A percentile compares a stretch with the other conserved stretches of the same genome.
Conservation (phyloP, 2,329 filamentous ascomycete genomes). For the Tolypocladium paradoxum region DNA sequence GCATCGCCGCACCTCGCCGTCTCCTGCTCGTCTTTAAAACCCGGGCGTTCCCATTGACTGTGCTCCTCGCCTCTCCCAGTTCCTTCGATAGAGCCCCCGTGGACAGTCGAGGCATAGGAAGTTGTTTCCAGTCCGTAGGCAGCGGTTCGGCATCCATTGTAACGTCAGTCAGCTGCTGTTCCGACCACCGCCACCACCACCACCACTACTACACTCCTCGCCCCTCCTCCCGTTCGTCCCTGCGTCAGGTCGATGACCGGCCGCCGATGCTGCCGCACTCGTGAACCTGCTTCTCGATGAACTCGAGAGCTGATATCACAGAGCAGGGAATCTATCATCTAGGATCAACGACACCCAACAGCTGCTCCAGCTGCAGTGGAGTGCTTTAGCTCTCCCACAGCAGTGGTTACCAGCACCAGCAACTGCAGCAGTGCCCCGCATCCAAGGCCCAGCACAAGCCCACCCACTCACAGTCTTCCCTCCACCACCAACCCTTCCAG, state of each 20-base stretch:
- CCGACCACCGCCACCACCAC: not conserved
- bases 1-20: not conserved
- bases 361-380: not conserved
- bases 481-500: not conserved
- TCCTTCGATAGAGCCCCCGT: not conserved
- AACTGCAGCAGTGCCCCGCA: not conserved
- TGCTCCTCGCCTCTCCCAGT: not conserved
- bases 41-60: not conserved
- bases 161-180: not conserved
- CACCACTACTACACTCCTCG: not conserved
- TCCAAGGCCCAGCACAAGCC: slow-evolving; percentile 1
- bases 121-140: not conserved
- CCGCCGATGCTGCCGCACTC: not conserved
- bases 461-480: not conserved
- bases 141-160: not conserved
- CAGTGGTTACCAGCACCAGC: not conserved
- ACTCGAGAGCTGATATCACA: not conserved
- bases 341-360: not conserved
- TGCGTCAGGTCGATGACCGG: not conserved
- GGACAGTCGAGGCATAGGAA: not conserved
- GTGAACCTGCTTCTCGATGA: not conserved
- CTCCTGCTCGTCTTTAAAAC: not conserved
- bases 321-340: not conserved
- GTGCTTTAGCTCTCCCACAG: not conserved
- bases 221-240: not conserved